Conservation (phyloP, 2,329 filamentous ascomycete genomes). For the Cercospora beticola region DNA sequence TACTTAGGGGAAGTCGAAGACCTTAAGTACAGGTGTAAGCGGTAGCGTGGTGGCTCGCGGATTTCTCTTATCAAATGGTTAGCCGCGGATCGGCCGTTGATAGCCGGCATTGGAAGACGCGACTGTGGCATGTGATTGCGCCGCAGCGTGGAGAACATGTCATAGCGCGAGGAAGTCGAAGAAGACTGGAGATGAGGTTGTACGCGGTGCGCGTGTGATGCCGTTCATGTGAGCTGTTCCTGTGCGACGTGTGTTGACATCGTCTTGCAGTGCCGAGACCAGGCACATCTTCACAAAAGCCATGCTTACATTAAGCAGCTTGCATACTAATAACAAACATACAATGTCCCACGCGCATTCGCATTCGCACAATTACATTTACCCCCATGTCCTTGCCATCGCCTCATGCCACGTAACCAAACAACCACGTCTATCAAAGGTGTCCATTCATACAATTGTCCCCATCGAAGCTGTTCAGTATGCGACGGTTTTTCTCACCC, state of each 20-base stretch:
- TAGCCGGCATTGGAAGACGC: conserved; percentile 6
- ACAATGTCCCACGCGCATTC: background rate
- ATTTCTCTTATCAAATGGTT: conserved; percentile 12
- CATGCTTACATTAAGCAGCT: background rate
- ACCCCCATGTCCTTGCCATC: background rate
- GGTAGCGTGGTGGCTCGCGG: conserved; percentile 1
- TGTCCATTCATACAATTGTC: background rate
- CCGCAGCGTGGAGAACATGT: background rate
- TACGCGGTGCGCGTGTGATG: background rate
- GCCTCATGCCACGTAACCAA: background rate
- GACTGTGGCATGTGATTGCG: background rate
- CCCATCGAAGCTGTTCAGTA: conserved; percentile 2
- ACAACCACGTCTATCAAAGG: background rate
- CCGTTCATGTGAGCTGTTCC: background rate
- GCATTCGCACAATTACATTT: background rate
- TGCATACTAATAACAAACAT: background rate
- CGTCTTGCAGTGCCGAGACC: background rate
- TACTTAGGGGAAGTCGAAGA: conserved; percentile 12
- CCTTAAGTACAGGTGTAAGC: conserved; percentile 23
- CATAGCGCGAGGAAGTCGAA: background rate
- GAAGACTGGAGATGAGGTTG: background rate
- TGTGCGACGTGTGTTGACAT: background rate
- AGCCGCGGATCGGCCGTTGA: conserved; percentile 5
- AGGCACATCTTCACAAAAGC: background rate
- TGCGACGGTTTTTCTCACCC: background rate